phyloP scores from a whole-genome alignment of 306 rosid genomes.

The Betula pendula region DNA sequence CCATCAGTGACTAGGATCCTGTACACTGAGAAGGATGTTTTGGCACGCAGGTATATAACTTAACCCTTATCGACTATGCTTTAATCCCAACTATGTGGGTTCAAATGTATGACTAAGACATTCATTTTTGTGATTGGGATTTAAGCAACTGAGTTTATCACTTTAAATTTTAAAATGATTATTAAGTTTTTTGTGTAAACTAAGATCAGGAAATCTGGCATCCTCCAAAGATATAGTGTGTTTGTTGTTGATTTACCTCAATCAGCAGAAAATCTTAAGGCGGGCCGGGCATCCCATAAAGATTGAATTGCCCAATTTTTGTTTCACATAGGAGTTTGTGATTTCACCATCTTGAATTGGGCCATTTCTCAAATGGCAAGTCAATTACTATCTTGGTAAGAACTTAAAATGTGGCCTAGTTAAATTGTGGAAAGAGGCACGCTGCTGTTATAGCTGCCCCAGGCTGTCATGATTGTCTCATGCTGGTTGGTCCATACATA shows the following conservation, averaged over 20 bases:
- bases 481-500: background rate
- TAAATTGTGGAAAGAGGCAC: background rate
- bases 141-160: background rate
- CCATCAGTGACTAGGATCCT: constrained; percentile 93
- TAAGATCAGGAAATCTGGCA: background rate
- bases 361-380: background rate
- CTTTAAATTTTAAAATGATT: background rate
- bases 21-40: constrained; percentile 78
- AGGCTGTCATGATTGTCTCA: background rate
- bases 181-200: background rate
- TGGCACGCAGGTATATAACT: constrained; percentile 65
- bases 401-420: background rate
- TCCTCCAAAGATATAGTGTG: background rate
- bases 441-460: background rate
- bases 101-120: background rate
- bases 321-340: background rate
- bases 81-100: background rate
- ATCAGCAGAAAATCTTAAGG: background rate
- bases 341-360: background rate
- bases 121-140: background rate
- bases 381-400: background rate
- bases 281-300: background rate
- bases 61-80: background rate
- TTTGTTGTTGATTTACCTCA: background rate
- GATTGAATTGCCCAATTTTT: background rate